Evolutionary conservation across 2,329 filamentous ascomycete species (phyloP), one percentile per base, ranked within the genome.

Genomic region (Diaporthe batatas): DNA sequence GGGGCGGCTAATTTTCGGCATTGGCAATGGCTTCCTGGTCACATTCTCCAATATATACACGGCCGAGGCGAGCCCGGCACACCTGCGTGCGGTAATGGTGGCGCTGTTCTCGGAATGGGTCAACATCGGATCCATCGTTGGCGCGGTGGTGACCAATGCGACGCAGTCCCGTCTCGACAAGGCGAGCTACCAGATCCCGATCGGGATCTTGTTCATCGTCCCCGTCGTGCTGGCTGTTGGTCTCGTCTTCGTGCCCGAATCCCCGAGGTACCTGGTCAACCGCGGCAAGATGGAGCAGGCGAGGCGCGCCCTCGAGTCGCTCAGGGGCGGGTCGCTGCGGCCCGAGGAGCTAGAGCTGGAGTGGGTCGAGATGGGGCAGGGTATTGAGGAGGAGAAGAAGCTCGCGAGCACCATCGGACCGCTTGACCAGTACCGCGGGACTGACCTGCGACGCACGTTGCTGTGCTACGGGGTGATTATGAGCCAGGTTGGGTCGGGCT

Each of bases 91-190:
- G 62, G 81, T 88, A 4, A 84, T 85, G 77, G 84, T 85, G 2
- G 83, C 83, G 0, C 75, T 88, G 16, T 87, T 87, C 73, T 84
- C 83, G 0, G 84, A 85, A 73, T 87, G 84, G 81, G 85, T 87
- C 16, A 86, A 84, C 70, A 81, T 87, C 44, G 86, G 86, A 11
- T 83, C 81, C 71, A 84, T 87, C 36, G 76, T 88, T 51, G 86
- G 86, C 4, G 82, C 84, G 0, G 80, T 83, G 0, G 81, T 83
- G 12, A 83, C 84, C 21, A 85, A 86, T 58, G 81, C 78, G 44
- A 84, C 84, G 0, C 80, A 82, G 49, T 78, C 78, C 49, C 78
- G 81, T 49, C 73, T 81, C 25, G 81, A 79, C 16, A 84, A 82
- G 73, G 78, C 81, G 55, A 83, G 82, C 57, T 86, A 85, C 73